A percentile compares a stretch with the other conserved stretches of the same genome.
Evolutionary conservation across 441 rosid genomes (phyloP).

Genomic region (Erodium chrysanthum): DNA sequence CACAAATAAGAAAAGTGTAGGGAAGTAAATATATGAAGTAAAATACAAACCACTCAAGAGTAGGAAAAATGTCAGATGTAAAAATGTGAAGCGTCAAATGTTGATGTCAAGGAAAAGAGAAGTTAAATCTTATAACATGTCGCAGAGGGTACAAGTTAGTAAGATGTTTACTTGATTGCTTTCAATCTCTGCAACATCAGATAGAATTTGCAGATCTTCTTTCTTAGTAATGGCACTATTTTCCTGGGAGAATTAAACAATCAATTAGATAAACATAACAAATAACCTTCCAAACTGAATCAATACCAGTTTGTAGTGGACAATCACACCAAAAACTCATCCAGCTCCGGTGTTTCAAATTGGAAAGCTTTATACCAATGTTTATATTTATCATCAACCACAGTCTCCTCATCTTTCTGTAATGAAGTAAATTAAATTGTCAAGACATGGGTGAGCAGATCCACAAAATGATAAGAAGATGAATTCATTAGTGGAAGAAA

Average conservation of each 20-base stretch:
- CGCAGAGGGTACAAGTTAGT: not conserved
- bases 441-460: constrained; percentile 1
- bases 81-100: not conserved
- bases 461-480: constrained; percentile 10
- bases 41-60: not conserved
- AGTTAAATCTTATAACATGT: constrained; percentile 5
- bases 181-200: constrained; percentile 35
- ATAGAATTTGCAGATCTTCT: constrained; percentile 31
- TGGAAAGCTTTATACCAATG: constrained; percentile 19
- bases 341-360: constrained; percentile 61
- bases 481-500: constrained; percentile 5
- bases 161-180: constrained; percentile 32
- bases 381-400: constrained; percentile 24
- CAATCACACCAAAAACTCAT: constrained; percentile 37
- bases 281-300: constrained; percentile 1
- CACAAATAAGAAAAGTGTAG: not conserved
- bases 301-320: constrained; percentile 1
- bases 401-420: constrained; percentile 35
- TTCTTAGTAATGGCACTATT: constrained; percentile 23
- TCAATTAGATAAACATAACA: constrained; percentile 9
- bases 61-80: not conserved
- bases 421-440: constrained; percentile 17
- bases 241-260: constrained; percentile 33
- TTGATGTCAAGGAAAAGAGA: constrained; percentile 9
- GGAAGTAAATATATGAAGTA: not conserved